Base-by-base conservation (phyloP, 75 land plant species). In the Ceratopteris richardii region DNA sequence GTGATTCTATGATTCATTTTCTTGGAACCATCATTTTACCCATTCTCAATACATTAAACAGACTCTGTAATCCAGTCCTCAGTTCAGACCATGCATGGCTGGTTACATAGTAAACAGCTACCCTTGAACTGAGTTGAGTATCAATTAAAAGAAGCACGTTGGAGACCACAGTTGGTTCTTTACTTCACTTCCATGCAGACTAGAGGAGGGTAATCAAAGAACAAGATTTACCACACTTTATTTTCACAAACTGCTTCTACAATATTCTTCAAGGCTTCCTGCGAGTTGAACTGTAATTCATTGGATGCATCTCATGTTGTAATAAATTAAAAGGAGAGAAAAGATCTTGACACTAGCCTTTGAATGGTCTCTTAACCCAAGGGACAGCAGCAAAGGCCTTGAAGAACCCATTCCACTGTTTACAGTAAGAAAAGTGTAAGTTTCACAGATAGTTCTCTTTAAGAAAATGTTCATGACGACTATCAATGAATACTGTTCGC, bases 281-380 rank as follows among this genome's bases (percentile, higher is more conserved):
- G 57, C 57, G 24, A 25, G 29, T 2, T 25, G 12, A 22, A n/a
- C 12, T 17, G 24, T 18, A 51, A 10, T 19, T 51, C 19, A 10
- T 7, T 1, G 29, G 25, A 12, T 11, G 27, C 57, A 55, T 25
- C 6, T 22, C 1, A 29, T 22, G 14, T 25, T 23, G 24, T 3
- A 33, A 3, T 4, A 33, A 33, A 33, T 33, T 9, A 33, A 3
- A 33, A 4, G 37, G 9, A 3, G 3, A 4, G 37, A 4, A 3
- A 33, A 33, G 37, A 9, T 9, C 9, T 33, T 4, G 9, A 33
- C 7, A 33, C 37, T 17, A 24, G 24, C 57, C 57, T 23, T 25
- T 20, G 57, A 55, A 26, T 55, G 57, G 12, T 55, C 57, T 55
- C 24, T 55, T 26, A 55, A 55, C 5, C 57, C 51, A 27, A 55